Conservation (phyloP, 2,329 filamentous ascomycete species). For the Dactylellina sp. region DNA sequence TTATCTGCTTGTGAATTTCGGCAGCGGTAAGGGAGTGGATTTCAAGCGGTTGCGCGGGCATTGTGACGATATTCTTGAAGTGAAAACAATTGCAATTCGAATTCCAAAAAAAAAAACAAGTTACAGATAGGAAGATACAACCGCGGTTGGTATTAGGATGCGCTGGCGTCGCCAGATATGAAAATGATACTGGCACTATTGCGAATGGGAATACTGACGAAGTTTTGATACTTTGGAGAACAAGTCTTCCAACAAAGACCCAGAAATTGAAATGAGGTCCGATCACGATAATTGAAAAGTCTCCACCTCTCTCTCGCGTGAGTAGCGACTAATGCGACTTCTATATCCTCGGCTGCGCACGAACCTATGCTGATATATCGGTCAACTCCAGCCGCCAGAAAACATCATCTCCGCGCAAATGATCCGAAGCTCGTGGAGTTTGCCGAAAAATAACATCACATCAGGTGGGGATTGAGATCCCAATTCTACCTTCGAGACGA, state of each 20-base stretch:
- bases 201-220: background rate
- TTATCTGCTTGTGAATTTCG: constrained; percentile 70
- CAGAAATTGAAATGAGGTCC: too few species aligned
- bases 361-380: constrained; percentile 10
- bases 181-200: background rate
- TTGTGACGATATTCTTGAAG: constrained; percentile 58
- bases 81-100: too few species aligned
- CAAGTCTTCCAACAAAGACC: too few species aligned
- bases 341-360: constrained; percentile 44
- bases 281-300: constrained; percentile 1
- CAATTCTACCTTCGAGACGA: constrained; percentile 35
- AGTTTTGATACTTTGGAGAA: background rate
- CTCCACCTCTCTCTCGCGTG: background rate
- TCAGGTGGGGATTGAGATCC: constrained; percentile 7
- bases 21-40: constrained; percentile 62
- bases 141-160: background rate
- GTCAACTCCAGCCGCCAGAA: constrained; percentile 17
- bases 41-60: constrained; percentile 63
- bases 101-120: background rate
- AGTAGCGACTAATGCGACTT: constrained; percentile 11
- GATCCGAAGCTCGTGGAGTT: constrained; percentile 13
- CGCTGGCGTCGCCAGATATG: too few species aligned
- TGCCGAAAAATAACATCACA: constrained; percentile 35
- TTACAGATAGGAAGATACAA: background rate
- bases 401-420: background rate